A percentile compares a stretch with the other conserved stretches of the same genome.
These are phyloP conservation scores for Cenococcum geophilum DNA, from an alignment of 495 filamentous ascomycete species.

Conservation along the genomic window DNA sequence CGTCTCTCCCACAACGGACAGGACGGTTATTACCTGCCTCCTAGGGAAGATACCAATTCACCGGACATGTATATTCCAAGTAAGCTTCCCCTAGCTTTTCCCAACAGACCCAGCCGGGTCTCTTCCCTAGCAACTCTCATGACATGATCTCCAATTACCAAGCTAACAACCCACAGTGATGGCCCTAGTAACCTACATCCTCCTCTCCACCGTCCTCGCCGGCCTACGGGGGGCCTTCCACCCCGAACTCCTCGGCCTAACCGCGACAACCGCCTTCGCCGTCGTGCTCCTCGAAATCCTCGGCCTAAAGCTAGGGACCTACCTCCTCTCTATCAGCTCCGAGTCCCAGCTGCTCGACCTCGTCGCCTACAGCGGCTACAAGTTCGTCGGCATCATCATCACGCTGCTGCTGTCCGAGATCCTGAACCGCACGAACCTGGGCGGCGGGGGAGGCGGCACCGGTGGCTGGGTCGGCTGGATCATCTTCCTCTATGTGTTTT, in stretches of 20 bases:
- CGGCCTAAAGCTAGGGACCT: conserved; percentile 83
- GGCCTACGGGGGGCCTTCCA: conserved; percentile 91
- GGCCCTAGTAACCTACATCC: conserved; percentile 95
- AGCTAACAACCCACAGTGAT: conserved; percentile 45
- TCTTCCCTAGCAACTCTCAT: neutral
- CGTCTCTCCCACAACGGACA: conserved; percentile 47
- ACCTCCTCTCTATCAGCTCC: conserved; percentile 86
- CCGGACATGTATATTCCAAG: conserved; percentile 97
- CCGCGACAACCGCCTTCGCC: conserved; percentile 73
- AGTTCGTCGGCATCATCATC: conserved; percentile 93
- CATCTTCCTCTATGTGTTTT: conserved; percentile 82
- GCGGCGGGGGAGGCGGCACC: conserved; percentile 60
- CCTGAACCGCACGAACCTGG: conserved; percentile 44
- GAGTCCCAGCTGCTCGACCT: conserved; percentile 82
- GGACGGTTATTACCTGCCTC: conserved; percentile 83
- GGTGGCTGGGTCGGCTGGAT: conserved; percentile 83
- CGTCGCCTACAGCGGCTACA: conserved; percentile 95
- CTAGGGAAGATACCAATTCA: conserved; percentile 94
- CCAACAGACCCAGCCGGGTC: neutral
- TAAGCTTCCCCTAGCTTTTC: conserved; percentile 11
- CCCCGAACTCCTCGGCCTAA: conserved; percentile 84
- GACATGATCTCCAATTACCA: neutral
- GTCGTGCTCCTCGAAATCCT: conserved; percentile 83
- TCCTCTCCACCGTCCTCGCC: conserved; percentile 80
- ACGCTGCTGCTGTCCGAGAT: conserved; percentile 74